Evolutionary conservation across 2,329 filamentous ascomycete species (phyloP), one percentile per base, ranked within the genome.

Genomic region (Trichoderma afroharzianum): DNA sequence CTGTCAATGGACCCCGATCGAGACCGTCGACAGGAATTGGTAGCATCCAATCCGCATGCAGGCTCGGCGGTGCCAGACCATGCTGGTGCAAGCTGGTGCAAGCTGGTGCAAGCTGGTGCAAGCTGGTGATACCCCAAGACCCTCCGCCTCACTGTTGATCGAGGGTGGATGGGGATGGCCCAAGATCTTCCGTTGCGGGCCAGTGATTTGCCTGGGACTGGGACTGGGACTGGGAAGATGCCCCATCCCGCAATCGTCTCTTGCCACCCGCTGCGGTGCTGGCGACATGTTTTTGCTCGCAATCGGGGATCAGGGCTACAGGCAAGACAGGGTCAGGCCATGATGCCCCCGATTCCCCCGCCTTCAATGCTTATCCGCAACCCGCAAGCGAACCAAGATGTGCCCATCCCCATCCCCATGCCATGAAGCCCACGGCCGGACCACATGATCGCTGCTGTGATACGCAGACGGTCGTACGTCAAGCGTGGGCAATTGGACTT

Each of bases 401-500:
- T n/a, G 67, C 55, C 30, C 36, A 36, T 36, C 33, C 33, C 33
- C 33, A 36, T 36, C 33, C 33, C 33, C 33, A 36, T 36, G 14
- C 33, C 33, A 62, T 62, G 57, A 69, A 39, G 43, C 32, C 67
- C 28, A 58, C 57, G 28, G 53, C 64, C 36, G 14, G 64, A 59
- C 64, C 64, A 63, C 67, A 63, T 70, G 67, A 70, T 70, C 39
- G 43, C 43, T 43, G 26, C 24, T 36, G 58, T 63, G 67, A 53
- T 70, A 63, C 67, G 67, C 57, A 70, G 67, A 14, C 57, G 39
- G 39, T 62, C 67, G 67, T 63, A 70, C 67, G 67, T 70, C 67
- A 55, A 39, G 33, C 30, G 50, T 15, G 64, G 30, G 63, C 30
- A 21, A 36, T 58, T 43, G 55, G 66, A n/a, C 32, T 47, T 47